A percentile compares a stretch with the other conserved stretches of the same genome.
These are phyloP conservation scores for Helotiales sp. DNA, from an alignment of 2,329 filamentous ascomycete genomes.

Conservation along the genomic window DNA sequence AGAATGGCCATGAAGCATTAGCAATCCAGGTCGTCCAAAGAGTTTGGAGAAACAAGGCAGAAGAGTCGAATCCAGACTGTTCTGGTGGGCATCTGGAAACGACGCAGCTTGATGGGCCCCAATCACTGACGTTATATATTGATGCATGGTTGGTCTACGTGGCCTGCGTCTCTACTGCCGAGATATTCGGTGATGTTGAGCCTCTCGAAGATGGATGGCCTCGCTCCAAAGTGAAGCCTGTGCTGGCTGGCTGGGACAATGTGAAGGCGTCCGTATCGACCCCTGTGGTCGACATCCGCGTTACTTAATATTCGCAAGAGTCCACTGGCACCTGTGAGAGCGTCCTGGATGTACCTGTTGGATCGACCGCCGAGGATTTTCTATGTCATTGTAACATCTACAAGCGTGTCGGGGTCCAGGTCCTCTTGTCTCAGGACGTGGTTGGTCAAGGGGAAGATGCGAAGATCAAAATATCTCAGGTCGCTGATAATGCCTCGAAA, in stretches of 20 bases:
- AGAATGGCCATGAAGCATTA: slow-evolving; percentile 5
- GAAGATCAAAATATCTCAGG: background rate
- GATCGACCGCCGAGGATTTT: slow-evolving; percentile 14
- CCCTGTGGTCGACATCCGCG: slow-evolving; percentile 11
- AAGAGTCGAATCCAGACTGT: slow-evolving; percentile 20
- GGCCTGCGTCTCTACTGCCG: slow-evolving; percentile 25
- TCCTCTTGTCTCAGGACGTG: background rate
- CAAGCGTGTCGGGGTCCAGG: background rate
- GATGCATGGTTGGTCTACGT: slow-evolving; percentile 27
- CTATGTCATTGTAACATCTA: slow-evolving; percentile 4
- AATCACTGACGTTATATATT: slow-evolving; percentile 23
- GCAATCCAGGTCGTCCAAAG: slow-evolving; percentile 20
- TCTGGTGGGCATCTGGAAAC: slow-evolving; percentile 29
- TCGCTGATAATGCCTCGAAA: background rate
- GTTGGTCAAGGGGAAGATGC: background rate
- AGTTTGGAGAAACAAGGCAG: slow-evolving; percentile 26
- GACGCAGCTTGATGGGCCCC: slow-evolving; percentile 22
- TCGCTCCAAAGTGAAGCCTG: slow-evolving; percentile 20
- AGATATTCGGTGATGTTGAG: slow-evolving; percentile 23
- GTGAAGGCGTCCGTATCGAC: slow-evolving; percentile 20
- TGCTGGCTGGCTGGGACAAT: slow-evolving; percentile 18
- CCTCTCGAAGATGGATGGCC: slow-evolving; percentile 22
- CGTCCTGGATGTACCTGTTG: slow-evolving; percentile 15
- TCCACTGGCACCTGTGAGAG: slow-evolving; percentile 9
- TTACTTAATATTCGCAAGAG: slow-evolving; percentile 19